Evolutionary conservation across 2,329 filamentous ascomycete genomes (phyloP).

Genomic region (Fragosphaeria purpurea): DNA sequence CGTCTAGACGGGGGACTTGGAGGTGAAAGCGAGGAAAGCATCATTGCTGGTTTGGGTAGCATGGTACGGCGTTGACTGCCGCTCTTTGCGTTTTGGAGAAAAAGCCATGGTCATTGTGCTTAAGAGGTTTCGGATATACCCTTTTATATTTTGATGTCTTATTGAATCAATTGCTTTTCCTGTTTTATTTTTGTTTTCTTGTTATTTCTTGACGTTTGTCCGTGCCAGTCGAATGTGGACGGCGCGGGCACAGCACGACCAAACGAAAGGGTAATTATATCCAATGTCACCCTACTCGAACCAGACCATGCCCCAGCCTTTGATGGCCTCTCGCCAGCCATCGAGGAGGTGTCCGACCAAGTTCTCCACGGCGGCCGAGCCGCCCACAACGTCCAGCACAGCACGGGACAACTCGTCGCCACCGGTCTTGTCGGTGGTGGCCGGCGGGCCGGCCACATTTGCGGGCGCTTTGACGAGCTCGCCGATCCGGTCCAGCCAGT

Average conservation of each 20-base stretch:
- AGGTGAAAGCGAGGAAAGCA: no score
- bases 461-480: constrained; percentile 21
- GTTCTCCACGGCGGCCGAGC: constrained; percentile 19
- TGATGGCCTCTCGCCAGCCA: constrained; percentile 28
- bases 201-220: neutral
- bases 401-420: constrained; percentile 15
- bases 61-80: no score
- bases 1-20: no score
- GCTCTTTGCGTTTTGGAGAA: no score
- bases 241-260: no score
- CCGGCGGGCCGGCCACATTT: constrained; percentile 8
- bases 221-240: no score
- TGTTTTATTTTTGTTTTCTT: neutral
- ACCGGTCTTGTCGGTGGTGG: constrained; percentile 11
- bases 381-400: constrained; percentile 20
- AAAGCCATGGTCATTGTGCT: no score
- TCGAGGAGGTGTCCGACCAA: constrained; percentile 26
- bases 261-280: no score
- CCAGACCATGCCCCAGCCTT: constrained; percentile 26
- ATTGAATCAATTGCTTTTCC: neutral
- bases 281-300: constrained; percentile 17
- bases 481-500: constrained; percentile 28
- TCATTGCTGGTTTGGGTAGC: no score
- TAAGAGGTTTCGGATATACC: no score
- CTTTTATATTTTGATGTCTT: no score